A percentile compares a stretch with the other conserved stretches of the same genome.
phyloP scores from a whole-genome alignment of 345 rosid genomes.

The Stellera chamaejasme region DNA sequence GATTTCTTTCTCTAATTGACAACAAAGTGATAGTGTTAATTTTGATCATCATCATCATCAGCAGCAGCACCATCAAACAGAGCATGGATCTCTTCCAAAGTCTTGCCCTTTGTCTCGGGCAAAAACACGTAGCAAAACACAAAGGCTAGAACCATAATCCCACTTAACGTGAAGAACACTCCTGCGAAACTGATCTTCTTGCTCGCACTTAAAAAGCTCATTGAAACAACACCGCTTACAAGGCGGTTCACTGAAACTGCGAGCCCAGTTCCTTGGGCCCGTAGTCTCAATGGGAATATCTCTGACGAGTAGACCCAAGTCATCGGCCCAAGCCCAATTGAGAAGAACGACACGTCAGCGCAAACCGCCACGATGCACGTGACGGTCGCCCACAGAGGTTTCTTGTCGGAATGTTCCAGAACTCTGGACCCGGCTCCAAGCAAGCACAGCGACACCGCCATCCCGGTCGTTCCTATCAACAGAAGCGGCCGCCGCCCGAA shows the following conservation, averaged over 20 bases:
- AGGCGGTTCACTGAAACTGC: constrained; percentile 59
- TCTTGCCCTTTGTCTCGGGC: constrained; percentile 72
- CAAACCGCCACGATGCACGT: constrained; percentile 33
- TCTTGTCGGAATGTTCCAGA: constrained; percentile 15
- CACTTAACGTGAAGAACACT: constrained; percentile 43
- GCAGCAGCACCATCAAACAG: constrained; percentile 31
- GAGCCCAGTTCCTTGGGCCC: constrained; percentile 65
- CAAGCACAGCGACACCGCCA: constrained; percentile 8
- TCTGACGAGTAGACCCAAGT: constrained; percentile 84
- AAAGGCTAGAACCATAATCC: constrained; percentile 38
- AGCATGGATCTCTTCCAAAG: constrained; percentile 49
- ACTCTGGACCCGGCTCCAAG: constrained; percentile 19
- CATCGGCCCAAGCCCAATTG: constrained; percentile 75
- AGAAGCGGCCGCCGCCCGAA: constrained; percentile 35
- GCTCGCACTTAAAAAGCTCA: constrained; percentile 50
- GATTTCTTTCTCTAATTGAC: too few relatives aligned
- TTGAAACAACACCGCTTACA: constrained; percentile 53
- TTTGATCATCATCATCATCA: too few relatives aligned
- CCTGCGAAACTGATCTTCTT: constrained; percentile 44
- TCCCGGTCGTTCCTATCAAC: constrained; percentile 12
- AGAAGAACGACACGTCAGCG: constrained; percentile 50
- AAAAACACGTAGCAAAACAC: constrained; percentile 42
- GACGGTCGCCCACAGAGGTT: constrained; percentile 28
- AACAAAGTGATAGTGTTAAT: too few relatives aligned
- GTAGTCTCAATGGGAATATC: constrained; percentile 54